These are phyloP conservation scores for Solanum etuberosum DNA, from an alignment of 257 asterid genomes.

Conservation along the genomic window DNA sequence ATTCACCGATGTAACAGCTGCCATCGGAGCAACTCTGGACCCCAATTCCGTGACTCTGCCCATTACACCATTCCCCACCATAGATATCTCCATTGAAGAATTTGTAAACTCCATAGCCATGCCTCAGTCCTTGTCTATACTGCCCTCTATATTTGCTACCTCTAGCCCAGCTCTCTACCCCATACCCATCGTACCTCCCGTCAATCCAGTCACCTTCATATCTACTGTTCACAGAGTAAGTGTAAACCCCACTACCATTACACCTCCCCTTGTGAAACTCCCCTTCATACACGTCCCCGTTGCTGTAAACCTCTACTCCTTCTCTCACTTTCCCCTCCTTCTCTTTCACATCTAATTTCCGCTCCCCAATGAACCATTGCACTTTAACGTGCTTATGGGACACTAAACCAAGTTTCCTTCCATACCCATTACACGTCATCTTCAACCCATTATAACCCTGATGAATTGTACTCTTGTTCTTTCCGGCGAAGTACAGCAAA, in stretches of 20 bases:
- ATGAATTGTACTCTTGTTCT: constrained; percentile 31
- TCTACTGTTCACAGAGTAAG: constrained; percentile 60
- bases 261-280: constrained; percentile 82
- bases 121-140: constrained; percentile 67
- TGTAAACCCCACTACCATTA: constrained; percentile 86
- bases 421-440: constrained; percentile 26
- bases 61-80: constrained; percentile 84
- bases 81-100: constrained; percentile 76
- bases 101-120: constrained; percentile 72
- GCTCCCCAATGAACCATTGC: constrained; percentile 77
- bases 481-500: constrained; percentile 33
- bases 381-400: constrained; percentile 42
- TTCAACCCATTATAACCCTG: constrained; percentile 17
- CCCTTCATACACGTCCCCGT: constrained; percentile 86
- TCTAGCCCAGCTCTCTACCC: constrained; percentile 82
- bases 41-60: constrained; percentile 84
- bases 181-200: constrained; percentile 81
- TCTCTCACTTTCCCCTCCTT: constrained; percentile 45
- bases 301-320: constrained; percentile 80
- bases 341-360: constrained; percentile 4
- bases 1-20: constrained; percentile 69
- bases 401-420: constrained; percentile 28
- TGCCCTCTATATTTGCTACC: constrained; percentile 86
- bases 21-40: constrained; percentile 87
- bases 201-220: constrained; percentile 95